Evolutionary conservation across 1,284 basidiomycete species (phyloP), one percentile per base, ranked within the genome.

Genomic region (Boletus sp.): DNA sequence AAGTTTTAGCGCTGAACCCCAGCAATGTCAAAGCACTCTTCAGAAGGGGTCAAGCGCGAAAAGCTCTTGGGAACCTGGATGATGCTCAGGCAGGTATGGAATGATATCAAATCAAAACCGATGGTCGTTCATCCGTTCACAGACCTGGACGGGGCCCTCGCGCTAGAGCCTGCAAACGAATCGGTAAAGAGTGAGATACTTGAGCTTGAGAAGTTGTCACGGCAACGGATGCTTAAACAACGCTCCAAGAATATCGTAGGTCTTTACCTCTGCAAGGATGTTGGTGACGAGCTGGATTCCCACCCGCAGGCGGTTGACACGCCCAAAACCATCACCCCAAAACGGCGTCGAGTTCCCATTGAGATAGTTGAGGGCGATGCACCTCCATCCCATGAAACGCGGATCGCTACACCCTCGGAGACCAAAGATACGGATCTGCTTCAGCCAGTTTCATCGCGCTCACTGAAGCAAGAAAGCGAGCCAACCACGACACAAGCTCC

Each of bases 1-100:
- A 76, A 4, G 85, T 82, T 8, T 73, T 90, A 51, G 64, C 61
- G 3, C 67, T 88, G 31, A 83, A 76, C 60, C 61, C 73, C n/a
- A 76, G 74, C 44, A 89, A 88, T 64, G 81, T 84, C 16, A 93
- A 93, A 63, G 91, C 85, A 1, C 67, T 88, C 36, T 93, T 86
- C 66, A 75, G 91, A 59, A 77, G 90, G 61, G 88, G 80, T 0
- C 89, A 92, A 68, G 89, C 91, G 1, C 74, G 85, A 52, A 67
- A 75, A 15, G 80, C 73, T 3, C 65, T 87, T 58, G 81, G 76
- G 22, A 82, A 80, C 51, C 63, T 84, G 15, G 65, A 70, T 1
- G 82, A 81, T 7, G 89, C 89, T 1, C 74, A 76, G 36, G 68
- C 77, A 63, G 91, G 89, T 87, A 61, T 44, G 81, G 69, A 3